Base-by-base conservation (phyloP, 345 rosid genomes). In the Arabis hirsuta region DNA sequence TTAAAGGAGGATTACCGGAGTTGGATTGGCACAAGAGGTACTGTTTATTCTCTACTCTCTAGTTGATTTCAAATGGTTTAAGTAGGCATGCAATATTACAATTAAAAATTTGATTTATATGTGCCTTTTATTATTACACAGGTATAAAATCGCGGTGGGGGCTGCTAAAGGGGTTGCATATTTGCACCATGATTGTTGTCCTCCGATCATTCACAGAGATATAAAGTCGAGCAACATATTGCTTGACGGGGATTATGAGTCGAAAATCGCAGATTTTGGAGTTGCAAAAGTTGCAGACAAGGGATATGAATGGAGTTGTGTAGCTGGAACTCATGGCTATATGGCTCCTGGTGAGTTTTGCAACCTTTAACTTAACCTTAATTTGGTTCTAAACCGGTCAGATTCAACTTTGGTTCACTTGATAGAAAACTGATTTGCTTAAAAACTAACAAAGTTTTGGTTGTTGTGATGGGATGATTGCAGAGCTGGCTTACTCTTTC, bases 261-360 rank as follows among this genome's bases (percentile, higher is more conserved):
- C 98, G 0, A 94, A 91, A 77, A 78, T 94, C 11, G 93, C 97
- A 27, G 97, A 94, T 76, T 94, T 94, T 44, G 98, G 98, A 42
- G 81, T 88, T 10, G 96, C 98, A 10, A 91, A 87, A 87, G 76
- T 85, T 36, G 89, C 82, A 3, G 92, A 84, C 27, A 77, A 75
- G 39, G 90, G 81, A 26, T 78, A 73, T 7, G 84, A 88, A 50
- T 79, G 73, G 69, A 89, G 85, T 67, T 55, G 83, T 60, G 72
- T 91, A 45, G 91, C 93, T 14, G 98, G 98, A 39, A 94, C 97
- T 70, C 85, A 82, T 71, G 97, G 98, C 34, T 94, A 94, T 65
- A 87, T 94, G 76, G 96, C 97, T 54, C 98, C 98, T 3, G 97
- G 97, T 88, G 56, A 88, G 87, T 80, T 70, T 72, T 47, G 5